Evolutionary conservation across 2,329 filamentous ascomycete genomes (phyloP).

Genomic region (Monilinia fructigena): DNA sequence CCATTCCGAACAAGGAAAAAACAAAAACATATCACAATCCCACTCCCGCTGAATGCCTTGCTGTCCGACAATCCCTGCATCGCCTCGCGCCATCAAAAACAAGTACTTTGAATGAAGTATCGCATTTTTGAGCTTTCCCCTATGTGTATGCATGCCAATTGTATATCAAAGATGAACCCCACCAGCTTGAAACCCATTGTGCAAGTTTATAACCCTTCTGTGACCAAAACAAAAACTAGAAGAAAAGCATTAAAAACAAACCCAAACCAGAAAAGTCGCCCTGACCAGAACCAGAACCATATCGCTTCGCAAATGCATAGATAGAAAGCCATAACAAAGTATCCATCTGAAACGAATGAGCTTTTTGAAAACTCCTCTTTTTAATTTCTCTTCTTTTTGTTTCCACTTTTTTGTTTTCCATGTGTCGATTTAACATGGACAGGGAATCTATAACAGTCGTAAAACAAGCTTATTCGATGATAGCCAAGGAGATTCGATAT

Average conservation of each 20-base stretch:
- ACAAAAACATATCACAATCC: slow-evolving; percentile 7
- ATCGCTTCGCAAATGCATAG: slow-evolving; percentile 37
- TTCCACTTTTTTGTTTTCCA: slow-evolving; percentile 13
- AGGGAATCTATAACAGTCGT: slow-evolving; percentile 23
- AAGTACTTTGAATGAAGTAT: slow-evolving; percentile 15
- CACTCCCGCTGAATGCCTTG: slow-evolving; percentile 18
- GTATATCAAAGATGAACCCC: slow-evolving; percentile 24
- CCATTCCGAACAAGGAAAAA: slow-evolving; percentile 5
- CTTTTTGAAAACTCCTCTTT: slow-evolving; percentile 19
- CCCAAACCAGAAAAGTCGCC: slow-evolving; percentile 23
- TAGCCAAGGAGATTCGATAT: slow-evolving; percentile 20
- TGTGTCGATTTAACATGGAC: slow-evolving; percentile 15
- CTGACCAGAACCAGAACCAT: slow-evolving; percentile 28
- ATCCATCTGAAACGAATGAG: slow-evolving; percentile 26
- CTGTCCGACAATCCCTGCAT: slow-evolving; percentile 14
- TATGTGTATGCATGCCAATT: slow-evolving; percentile 25
- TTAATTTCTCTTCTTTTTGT: slow-evolving; percentile 20
- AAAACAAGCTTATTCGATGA: slow-evolving; percentile 14
- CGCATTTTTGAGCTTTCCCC: slow-evolving; percentile 19
- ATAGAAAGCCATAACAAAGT: slow-evolving; percentile 31
- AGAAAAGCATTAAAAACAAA: slow-evolving; percentile 24
- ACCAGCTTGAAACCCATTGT: slow-evolving; percentile 21
- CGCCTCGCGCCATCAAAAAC: slow-evolving; percentile 20
- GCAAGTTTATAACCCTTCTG: slow-evolving; percentile 23
- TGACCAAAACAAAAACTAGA: slow-evolving; percentile 22